Evolutionary conservation across 768 basidiomycete genomes (phyloP), one percentile per base, ranked within the genome.

Genomic region (Suillus sp.): DNA sequence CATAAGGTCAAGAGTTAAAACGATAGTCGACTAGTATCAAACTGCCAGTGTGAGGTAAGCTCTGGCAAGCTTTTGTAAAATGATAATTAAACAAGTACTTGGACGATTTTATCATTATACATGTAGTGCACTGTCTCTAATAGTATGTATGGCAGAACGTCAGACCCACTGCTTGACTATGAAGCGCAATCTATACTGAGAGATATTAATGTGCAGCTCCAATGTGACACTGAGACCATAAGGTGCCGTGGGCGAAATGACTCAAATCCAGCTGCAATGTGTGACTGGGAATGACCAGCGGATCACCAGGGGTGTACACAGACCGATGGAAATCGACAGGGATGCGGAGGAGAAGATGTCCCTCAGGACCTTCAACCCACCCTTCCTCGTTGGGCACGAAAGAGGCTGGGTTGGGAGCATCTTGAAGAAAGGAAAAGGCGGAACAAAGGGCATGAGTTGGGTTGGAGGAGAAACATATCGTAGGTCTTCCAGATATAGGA

Each of bases 291-390:
- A 56, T 62, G n/a, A 56, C 30, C 25, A 64, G 32, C 11, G 62
- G 43, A 32, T 62, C 43, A 10, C 51, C 43, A 8, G 55, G 38
- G 3, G 48, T 11, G 25, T 60, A 50, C 20, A 60, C 13, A 9
- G 27, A 16, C 10, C 1, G 30, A 9, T 57, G 10, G 1, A 60
- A 60, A 13, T 6, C 6, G 20, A 30, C 10, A 27, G 61, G 61
- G 5, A 62, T 58, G 59, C 61, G 27, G 16, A 60, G 25, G 34
- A 61, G 61, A 58, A 62, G 56, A 20, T n/a, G 30, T 22, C 22
- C 47, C 18, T 61, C 25, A 2, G 60, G 34, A 32, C 54, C 34
- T 37, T n/a, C 10, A 54, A 59, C 35, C 60, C 60, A 61, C 27
- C 60, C 60, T 5, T 61, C 60, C 27, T 37, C 22, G 22, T 38